These are phyloP conservation scores for Fagus crenata DNA, from an alignment of 306 rosid genomes.

Conservation along the genomic window DNA sequence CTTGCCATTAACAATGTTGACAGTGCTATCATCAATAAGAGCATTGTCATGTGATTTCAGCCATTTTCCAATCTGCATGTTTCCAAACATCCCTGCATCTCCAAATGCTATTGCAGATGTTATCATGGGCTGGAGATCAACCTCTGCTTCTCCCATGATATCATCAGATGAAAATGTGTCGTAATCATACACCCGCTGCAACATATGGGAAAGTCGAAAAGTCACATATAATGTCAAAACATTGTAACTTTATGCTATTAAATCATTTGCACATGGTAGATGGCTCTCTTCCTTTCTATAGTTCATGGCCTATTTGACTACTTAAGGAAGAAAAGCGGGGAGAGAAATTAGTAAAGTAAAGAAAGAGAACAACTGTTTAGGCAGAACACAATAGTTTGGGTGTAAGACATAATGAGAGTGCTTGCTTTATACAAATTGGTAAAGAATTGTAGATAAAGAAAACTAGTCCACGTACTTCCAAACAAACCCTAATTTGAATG, in stretches of 20 bases:
- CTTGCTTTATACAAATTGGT: no score
- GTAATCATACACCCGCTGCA: conserved; percentile 84
- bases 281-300: not conserved
- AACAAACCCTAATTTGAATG: not conserved
- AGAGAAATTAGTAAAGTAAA: not conserved
- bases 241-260: no score
- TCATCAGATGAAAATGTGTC: conserved; percentile 95
- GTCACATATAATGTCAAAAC: not conserved
- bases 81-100: conserved; percentile 82
- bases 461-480: not conserved
- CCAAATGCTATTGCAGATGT: conserved; percentile 94
- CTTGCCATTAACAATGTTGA: conserved; percentile 71
- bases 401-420: not conserved
- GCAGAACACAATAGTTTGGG: not conserved
- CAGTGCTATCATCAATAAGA: conserved; percentile 70
- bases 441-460: not conserved
- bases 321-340: not conserved
- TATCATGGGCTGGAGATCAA: conserved; percentile 93
- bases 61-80: conserved; percentile 99
- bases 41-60: conserved; percentile 88
- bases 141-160: conserved; percentile 97
- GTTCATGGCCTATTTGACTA: not conserved
- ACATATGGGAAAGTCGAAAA: conserved; percentile 15
- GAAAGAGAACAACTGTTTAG: not conserved
- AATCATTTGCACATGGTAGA: not conserved